Base-by-base conservation (phyloP, 2,329 filamentous ascomycete genomes). In the Rhynchosporium graminicola region DNA sequence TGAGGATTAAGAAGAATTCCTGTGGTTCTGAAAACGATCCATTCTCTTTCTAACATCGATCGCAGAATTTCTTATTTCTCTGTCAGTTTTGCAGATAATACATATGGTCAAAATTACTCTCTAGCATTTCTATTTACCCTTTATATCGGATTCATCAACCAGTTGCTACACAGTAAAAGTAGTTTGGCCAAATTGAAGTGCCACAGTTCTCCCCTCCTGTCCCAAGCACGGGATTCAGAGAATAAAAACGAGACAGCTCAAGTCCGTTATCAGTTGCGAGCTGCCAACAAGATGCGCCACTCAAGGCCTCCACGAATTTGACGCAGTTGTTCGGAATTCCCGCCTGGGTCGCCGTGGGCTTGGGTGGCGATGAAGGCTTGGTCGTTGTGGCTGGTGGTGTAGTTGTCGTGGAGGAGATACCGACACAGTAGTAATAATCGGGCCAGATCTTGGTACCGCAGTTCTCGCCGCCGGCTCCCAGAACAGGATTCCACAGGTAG, bases 381-480 rank as follows among this genome's bases (percentile, higher is more conserved):
- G 42, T 45, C n/a, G 42, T 45, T 45, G 42, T 45, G 13, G 42
- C 42, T 45, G 42, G 42, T 45, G 42, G 42, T 45, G 42, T 45
- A 3, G 42, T 6, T 45, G 3, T 45, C 13, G 42, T 45, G 15
- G 42, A 43, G 10, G 40, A 45, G 42, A 45, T 15, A 15, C 42
- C 42, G 12, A 45, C 42, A 15, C 42, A 45, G 42, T 45, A 45
- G n/a, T 45, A 45, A 45, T 45, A 45, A 3, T 45, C 42, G 42
- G 42, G 42, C 42, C 42, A 45, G 42, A 45, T 45, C 42, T 15
- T 45, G 42, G 7, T 45, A 15, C 42, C 42, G 13, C 42, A 45
- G 6, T 45, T 45, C 8, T 45, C 42, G 42, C 42, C 42, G 42
- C 15, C 26, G 42, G 42, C n/a, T 15, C 42, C 42, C 42, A 45